phyloP scores from a whole-genome alignment of 176 grass and related monocot species.

The Oryza glumipatula region DNA sequence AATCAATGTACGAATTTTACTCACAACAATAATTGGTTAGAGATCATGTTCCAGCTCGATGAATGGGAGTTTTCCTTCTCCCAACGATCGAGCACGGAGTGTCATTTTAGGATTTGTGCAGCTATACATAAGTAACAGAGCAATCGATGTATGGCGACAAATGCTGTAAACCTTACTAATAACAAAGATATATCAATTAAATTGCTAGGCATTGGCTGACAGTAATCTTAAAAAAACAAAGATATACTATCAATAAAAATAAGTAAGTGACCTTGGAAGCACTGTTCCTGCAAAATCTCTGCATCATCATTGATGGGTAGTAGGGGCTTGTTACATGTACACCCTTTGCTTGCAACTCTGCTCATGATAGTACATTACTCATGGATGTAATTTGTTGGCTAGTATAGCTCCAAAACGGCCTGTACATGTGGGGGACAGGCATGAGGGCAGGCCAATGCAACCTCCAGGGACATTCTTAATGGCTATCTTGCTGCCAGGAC shows the following conservation, averaged over 20 bases:
- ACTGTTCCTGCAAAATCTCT: neutral
- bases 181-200: too few relatives aligned
- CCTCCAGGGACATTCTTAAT: slow-evolving; percentile 36
- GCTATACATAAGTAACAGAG: too few relatives aligned
- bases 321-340: neutral
- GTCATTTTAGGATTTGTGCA: too few relatives aligned
- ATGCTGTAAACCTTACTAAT: too few relatives aligned
- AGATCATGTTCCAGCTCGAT: too few relatives aligned
- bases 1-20: too few relatives aligned
- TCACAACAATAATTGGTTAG: too few relatives aligned
- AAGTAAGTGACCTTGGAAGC: neutral
- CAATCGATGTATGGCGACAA: too few relatives aligned
- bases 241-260: neutral
- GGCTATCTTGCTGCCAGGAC: slow-evolving; percentile 29
- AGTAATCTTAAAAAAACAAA: neutral
- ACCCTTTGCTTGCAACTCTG: neutral
- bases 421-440: neutral
- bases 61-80: too few relatives aligned
- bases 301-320: neutral
- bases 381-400: neutral
- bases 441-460: neutral
- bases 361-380: slow-evolving; percentile 12
- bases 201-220: too few relatives aligned
- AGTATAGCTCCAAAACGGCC: neutral
- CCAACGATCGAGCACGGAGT: too few relatives aligned